These are phyloP conservation scores for Herpetomonas samuelpessoai DNA, from an alignment of 208 protist species.

Conservation along the genomic window DNA sequence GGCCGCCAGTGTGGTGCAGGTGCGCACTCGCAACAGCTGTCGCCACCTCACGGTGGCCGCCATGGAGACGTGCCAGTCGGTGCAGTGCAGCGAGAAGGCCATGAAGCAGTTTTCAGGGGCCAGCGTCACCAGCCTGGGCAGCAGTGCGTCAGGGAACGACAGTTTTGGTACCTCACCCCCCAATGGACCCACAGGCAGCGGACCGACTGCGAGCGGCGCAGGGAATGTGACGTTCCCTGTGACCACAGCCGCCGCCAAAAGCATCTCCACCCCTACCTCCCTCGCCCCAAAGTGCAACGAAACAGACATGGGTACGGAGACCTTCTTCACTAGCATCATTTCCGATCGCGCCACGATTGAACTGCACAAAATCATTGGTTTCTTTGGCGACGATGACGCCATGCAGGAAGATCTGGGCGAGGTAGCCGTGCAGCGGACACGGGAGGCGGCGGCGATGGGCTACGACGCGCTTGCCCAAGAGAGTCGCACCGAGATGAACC, in stretches of 20 bases:
- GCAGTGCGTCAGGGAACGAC: conserved; percentile 6
- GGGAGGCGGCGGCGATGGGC: conserved; percentile 47
- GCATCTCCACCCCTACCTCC: conserved; percentile 17
- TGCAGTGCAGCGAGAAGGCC: conserved; percentile 11
- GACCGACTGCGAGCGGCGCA: neutral
- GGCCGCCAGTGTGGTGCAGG: conserved; percentile 60
- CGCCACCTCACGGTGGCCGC: conserved; percentile 68
- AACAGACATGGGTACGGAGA: conserved; percentile 66
- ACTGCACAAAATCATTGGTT: conserved; percentile 79
- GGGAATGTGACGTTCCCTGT: conserved; percentile 10
- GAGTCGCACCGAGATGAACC: conserved; percentile 51
- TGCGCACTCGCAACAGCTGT: conserved; percentile 85
- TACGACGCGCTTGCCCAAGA: conserved; percentile 65
- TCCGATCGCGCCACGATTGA: conserved; percentile 61
- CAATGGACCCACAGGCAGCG: neutral
- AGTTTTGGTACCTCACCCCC: neutral
- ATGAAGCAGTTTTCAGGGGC: conserved; percentile 9
- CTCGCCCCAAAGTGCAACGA: conserved; percentile 55
- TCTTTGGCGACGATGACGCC: conserved; percentile 76
- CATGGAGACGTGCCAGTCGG: conserved; percentile 59
- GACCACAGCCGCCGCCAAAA: conserved; percentile 5
- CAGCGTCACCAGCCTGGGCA: conserved; percentile 12
- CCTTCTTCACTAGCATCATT: conserved; percentile 78
- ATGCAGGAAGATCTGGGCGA: conserved; percentile 80
- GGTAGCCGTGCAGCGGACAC: conserved; percentile 54